Conservation (phyloP, 202 grass and related monocot species). For the Carex sylvatica region DNA sequence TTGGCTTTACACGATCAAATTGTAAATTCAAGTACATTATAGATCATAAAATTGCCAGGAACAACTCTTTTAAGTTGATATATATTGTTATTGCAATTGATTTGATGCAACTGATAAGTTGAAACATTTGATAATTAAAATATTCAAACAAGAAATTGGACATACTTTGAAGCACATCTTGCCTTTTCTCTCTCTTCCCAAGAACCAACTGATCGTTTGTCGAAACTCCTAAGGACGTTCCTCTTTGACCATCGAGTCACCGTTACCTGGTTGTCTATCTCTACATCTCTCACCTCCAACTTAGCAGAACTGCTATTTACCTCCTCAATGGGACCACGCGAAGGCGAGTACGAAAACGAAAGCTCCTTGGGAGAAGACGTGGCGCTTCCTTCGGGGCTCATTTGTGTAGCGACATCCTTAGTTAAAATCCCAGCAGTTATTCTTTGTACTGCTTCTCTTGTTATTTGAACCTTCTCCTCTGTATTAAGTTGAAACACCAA, state of each 20-base stretch:
- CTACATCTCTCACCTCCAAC: constrained; percentile 83
- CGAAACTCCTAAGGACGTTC: constrained; percentile 62
- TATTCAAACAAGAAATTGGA: not conserved
- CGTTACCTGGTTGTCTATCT: constrained; percentile 92
- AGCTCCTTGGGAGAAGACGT: constrained; percentile 62
- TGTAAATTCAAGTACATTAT: not conserved
- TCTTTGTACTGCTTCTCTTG: constrained; percentile 35
- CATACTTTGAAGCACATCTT: constrained; percentile 72
- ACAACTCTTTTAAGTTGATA: not conserved
- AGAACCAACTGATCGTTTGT: constrained; percentile 58
- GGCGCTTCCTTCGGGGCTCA: constrained; percentile 76
- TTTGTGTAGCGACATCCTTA: constrained; percentile 93
- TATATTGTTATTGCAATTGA: not conserved
- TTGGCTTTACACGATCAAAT: not conserved
- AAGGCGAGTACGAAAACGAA: constrained; percentile 58
- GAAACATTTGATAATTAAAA: not conserved
- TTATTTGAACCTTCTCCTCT: constrained; percentile 63
- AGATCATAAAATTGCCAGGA: not conserved
- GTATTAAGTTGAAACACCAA: constrained; percentile 5
- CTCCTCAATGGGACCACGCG: constrained; percentile 48
- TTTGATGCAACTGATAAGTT: not conserved
- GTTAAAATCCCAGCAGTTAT: constrained; percentile 57
- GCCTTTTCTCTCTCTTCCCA: constrained; percentile 83
- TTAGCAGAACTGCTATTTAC: constrained; percentile 47
- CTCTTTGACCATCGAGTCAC: constrained; percentile 92